These are phyloP conservation scores for Castanea sativa DNA, from an alignment of 306 rosid genomes.

Conservation along the genomic window DNA sequence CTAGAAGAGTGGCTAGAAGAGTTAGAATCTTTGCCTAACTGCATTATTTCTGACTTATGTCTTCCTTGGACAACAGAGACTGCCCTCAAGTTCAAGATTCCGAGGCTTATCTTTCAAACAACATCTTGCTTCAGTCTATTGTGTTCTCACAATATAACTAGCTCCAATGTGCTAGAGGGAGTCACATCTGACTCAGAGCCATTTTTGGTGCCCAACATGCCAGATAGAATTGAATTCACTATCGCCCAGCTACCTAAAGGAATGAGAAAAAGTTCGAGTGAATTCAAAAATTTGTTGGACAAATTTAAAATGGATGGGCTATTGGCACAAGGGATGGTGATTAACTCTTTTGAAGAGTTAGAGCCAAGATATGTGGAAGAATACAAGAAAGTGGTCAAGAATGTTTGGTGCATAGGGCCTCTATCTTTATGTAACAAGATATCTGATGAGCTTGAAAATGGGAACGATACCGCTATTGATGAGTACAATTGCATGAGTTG, in stretches of 20 bases:
- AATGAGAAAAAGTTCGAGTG: not conserved
- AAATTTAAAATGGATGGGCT: conserved; percentile 40
- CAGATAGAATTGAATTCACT: conserved; percentile 39
- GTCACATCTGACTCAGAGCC: conserved; percentile 32
- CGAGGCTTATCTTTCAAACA: conserved; percentile 25
- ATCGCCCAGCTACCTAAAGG: conserved; percentile 27
- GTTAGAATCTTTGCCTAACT: conserved; percentile 10
- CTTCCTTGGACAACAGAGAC: conserved; percentile 12
- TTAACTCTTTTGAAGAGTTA: conserved; percentile 62
- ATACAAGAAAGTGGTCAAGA: conserved; percentile 22
- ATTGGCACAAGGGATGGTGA: conserved; percentile 35
- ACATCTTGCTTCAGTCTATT: not conserved
- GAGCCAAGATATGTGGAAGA: conserved; percentile 38
- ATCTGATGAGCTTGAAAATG: conserved; percentile 35
- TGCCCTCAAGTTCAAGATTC: conserved; percentile 20
- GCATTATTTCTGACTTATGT: conserved; percentile 23
- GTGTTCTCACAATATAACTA: conserved; percentile 34
- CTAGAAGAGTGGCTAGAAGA: conserved; percentile 3
- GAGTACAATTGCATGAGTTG: conserved; percentile 32
- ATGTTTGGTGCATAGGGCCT: conserved; percentile 48
- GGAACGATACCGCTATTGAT: conserved; percentile 33
- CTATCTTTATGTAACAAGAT: conserved; percentile 37
- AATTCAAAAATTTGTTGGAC: conserved; percentile 7
- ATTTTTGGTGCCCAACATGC: conserved; percentile 41
- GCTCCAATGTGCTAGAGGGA: conserved; percentile 29